Evolutionary conservation across 768 basidiomycete genomes (phyloP).

Genomic region (Pulveroboletus sp.): DNA sequence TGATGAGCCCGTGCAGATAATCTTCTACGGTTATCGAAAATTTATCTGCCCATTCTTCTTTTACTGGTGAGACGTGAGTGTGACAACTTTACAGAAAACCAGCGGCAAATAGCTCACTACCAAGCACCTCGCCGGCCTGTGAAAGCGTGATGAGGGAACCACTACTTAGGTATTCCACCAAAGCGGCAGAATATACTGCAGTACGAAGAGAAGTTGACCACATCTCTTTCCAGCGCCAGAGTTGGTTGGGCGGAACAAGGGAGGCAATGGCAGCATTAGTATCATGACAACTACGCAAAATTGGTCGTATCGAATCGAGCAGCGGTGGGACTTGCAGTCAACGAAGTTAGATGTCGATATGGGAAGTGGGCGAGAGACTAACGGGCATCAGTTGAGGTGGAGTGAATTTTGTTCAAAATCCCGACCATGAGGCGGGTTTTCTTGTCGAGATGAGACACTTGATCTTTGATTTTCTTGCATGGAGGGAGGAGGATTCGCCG

Average conservation of each 20-base stretch:
- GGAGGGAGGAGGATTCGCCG: background rate
- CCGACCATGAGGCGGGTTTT: slow-evolving; percentile 68
- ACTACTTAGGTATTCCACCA: slow-evolving; percentile 59
- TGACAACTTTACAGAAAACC: background rate
- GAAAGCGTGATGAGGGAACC: slow-evolving; percentile 56
- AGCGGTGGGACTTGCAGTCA: slow-evolving; percentile 51
- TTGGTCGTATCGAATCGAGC: slow-evolving; percentile 51
- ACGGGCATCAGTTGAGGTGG: slow-evolving; percentile 60
- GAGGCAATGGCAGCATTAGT: slow-evolving; percentile 47
- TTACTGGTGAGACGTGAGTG: slow-evolving; percentile 41
- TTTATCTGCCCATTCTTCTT: slow-evolving; percentile 64
- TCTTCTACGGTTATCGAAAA: slow-evolving; percentile 66
- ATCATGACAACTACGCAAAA: slow-evolving; percentile 51
- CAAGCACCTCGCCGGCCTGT: slow-evolving; percentile 50
- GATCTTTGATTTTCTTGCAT: slow-evolving; percentile 72
- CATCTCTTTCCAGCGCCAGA: slow-evolving; percentile 84
- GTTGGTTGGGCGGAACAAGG: slow-evolving; percentile 64
- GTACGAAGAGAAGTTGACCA: slow-evolving; percentile 69
- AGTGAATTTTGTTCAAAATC: slow-evolving; percentile 75
- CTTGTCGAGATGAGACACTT: slow-evolving; percentile 70
- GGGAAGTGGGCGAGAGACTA: slow-evolving; percentile 23
- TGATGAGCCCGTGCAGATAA: slow-evolving; percentile 77
- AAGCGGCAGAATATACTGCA: slow-evolving; percentile 59
- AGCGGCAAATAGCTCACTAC: slow-evolving; percentile 46
- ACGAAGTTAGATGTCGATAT: slow-evolving; percentile 7